phyloP scores from a whole-genome alignment of 2,329 filamentous ascomycete genomes.

The Xylogone sp. region DNA sequence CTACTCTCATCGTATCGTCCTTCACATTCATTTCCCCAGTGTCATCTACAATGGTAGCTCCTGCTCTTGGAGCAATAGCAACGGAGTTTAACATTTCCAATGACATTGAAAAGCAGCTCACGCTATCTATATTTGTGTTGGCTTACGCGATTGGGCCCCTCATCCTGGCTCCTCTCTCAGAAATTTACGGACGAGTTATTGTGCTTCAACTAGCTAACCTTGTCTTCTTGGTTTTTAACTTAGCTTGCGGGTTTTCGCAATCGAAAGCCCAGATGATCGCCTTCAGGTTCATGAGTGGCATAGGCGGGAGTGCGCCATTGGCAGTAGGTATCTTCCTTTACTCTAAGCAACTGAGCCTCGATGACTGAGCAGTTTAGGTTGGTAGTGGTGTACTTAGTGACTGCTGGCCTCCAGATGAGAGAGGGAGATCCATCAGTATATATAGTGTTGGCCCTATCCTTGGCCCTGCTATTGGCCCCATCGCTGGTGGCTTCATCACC shows the following conservation, averaged over 20 bases:
- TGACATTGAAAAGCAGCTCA: constrained; percentile 11
- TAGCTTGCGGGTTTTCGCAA: constrained; percentile 39
- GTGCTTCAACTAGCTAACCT: constrained; percentile 42
- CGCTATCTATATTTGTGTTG: constrained; percentile 36
- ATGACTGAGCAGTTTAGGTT: constrained; percentile 34
- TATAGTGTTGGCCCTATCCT: constrained; percentile 51
- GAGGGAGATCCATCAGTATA: constrained; percentile 55
- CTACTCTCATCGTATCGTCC: constrained; percentile 32
- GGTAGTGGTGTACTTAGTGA: background rate
- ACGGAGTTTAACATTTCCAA: background rate
- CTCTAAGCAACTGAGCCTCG: no score
- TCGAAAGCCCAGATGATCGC: constrained; percentile 37
- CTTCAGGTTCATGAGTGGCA: constrained; percentile 39
- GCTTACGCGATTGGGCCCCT: constrained; percentile 41
- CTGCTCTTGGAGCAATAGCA: constrained; percentile 35
- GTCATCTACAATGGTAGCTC: constrained; percentile 51
- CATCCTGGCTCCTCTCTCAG: constrained; percentile 57
- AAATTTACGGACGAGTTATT: constrained; percentile 39
- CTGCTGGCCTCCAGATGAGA: constrained; percentile 44
- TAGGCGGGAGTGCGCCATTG: constrained; percentile 41
- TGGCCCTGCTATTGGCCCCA: constrained; percentile 26
- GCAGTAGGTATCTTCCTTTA: constrained; percentile 31
- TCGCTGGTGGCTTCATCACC: constrained; percentile 28
- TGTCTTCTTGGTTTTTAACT: constrained; percentile 48
- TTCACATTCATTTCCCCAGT: constrained; percentile 49